A percentile compares a stretch with the other conserved stretches of the same genome.
These are phyloP conservation scores for Tilletia indica DNA, from an alignment of 1,284 basidiomycete genomes.

Conservation along the genomic window DNA sequence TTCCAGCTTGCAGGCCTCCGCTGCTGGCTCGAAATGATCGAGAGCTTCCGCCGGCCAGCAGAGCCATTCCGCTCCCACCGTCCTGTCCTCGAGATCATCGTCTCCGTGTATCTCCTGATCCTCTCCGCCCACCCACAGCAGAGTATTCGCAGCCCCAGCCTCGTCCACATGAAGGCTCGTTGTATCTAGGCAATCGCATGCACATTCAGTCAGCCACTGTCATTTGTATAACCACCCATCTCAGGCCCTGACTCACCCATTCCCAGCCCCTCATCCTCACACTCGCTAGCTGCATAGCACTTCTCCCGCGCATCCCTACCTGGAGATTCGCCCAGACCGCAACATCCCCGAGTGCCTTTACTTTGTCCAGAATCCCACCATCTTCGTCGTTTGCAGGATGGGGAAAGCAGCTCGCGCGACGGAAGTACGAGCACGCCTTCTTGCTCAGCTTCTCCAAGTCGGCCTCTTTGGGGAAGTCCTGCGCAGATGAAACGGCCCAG, in stretches of 20 bases:
- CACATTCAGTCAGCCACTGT: no score
- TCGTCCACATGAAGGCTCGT: no score
- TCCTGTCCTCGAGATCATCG: background rate
- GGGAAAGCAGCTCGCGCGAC: no score
- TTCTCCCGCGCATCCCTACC: background rate
- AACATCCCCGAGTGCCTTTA: no score
- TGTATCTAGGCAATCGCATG: background rate
- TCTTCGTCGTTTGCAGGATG: no score
- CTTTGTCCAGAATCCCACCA: no score
- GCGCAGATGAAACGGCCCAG: background rate
- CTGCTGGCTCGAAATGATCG: background rate
- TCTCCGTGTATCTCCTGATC: background rate
- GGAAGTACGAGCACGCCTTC: no score
- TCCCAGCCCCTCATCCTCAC: background rate
- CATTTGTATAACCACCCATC: no score
- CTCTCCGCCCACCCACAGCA: background rate
- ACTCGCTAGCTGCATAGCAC: background rate
- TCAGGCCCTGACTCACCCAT: background rate
- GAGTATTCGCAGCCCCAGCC: background rate
- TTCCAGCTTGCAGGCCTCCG: background rate
- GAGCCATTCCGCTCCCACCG: background rate
- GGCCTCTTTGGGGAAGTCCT: background rate
- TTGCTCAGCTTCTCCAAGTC: no score
- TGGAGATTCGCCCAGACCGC: background rate
- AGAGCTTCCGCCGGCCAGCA: background rate